Evolutionary conservation across 345 rosid genomes (phyloP).

Genomic region (Gossypium arboreum): DNA sequence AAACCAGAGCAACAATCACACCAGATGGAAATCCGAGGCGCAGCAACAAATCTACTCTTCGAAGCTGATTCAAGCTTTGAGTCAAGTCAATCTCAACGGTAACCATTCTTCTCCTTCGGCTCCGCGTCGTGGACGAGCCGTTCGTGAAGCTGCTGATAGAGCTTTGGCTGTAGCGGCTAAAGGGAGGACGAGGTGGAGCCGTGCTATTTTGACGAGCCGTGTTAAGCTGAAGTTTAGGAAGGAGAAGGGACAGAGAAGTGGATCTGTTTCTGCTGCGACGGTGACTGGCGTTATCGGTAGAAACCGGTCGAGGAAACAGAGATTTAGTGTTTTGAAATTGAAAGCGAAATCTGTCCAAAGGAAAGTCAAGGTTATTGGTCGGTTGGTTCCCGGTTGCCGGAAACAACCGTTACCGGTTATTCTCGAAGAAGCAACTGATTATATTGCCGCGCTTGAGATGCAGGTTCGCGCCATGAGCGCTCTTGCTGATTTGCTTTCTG

Average conservation of each 20-base stretch:
- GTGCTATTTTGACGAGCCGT: constrained; percentile 72
- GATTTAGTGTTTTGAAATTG: constrained; percentile 56
- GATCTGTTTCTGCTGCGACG: constrained; percentile 18
- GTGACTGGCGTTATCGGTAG: constrained; percentile 20
- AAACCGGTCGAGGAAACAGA: constrained; percentile 56
- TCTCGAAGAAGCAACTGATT: constrained; percentile 90
- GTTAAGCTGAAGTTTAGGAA: constrained; percentile 78
- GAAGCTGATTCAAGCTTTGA: constrained; percentile 65
- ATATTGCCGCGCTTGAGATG: constrained; percentile 97
- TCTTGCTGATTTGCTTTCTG: constrained; percentile 56
- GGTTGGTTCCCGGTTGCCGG: constrained; percentile 96
- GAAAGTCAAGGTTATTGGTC: constrained; percentile 73
- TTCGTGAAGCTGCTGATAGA: constrained; percentile 79
- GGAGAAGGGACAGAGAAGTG: constrained; percentile 45
- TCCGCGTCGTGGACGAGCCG: constrained; percentile 56
- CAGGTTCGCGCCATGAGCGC: constrained; percentile 91
- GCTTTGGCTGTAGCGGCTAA: constrained; percentile 80
- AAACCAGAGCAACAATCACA: constrained; percentile 19
- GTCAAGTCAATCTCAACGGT: constrained; percentile 39
- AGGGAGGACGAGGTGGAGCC: constrained; percentile 87
- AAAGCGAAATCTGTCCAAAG: constrained; percentile 70
- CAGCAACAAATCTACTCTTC: constrained; percentile 82
- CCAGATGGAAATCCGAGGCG: constrained; percentile 74
- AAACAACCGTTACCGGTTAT: constrained; percentile 82
- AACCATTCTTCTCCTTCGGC: constrained; percentile 33